A percentile compares a stretch with the other conserved stretches of the same genome.
Evolutionary conservation across 2,329 filamentous ascomycete species (phyloP).

Genomic region (Colletotrichum caudatum): DNA sequence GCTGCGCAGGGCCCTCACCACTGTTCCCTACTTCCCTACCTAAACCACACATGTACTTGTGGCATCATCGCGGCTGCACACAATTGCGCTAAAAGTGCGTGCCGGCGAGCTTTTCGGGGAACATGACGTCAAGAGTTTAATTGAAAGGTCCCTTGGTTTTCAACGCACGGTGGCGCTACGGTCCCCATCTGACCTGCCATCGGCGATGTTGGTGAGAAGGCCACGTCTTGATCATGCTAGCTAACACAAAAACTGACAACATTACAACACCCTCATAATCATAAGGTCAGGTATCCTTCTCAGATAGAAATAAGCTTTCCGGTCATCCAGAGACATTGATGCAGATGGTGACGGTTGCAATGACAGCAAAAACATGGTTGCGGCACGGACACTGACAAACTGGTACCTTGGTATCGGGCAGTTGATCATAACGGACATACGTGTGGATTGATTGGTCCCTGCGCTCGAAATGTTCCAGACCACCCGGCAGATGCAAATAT

Average conservation of each 20-base stretch:
- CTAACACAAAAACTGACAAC: conserved; percentile 6
- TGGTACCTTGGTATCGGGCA: not conserved
- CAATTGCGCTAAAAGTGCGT: conserved; percentile 15
- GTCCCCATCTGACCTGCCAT: conserved; percentile 11
- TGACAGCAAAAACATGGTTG: conserved; percentile 19
- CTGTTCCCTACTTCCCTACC: conserved; percentile 7
- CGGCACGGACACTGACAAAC: not conserved
- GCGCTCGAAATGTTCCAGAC: not conserved
- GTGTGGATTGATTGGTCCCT: not conserved
- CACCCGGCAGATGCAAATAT: too few relatives aligned
- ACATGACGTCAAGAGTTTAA: conserved; percentile 33
- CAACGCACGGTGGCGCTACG: conserved; percentile 32
- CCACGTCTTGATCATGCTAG: too few relatives aligned
- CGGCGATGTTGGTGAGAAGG: not conserved
- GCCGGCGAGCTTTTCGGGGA: conserved; percentile 16
- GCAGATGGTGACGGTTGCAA: conserved; percentile 21
- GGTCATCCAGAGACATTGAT: not conserved
- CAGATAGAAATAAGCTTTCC: conserved; percentile 24
- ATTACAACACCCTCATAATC: not conserved
- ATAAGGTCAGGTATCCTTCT: conserved; percentile 31
- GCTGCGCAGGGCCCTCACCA: not conserved
- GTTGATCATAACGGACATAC: not conserved
- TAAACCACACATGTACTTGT: not conserved
- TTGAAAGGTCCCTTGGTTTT: conserved; percentile 27
- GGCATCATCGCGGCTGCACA: conserved; percentile 21